Base-by-base conservation (phyloP, 352 stramenopile genomes). In the Phytophthora citrophthora region DNA sequence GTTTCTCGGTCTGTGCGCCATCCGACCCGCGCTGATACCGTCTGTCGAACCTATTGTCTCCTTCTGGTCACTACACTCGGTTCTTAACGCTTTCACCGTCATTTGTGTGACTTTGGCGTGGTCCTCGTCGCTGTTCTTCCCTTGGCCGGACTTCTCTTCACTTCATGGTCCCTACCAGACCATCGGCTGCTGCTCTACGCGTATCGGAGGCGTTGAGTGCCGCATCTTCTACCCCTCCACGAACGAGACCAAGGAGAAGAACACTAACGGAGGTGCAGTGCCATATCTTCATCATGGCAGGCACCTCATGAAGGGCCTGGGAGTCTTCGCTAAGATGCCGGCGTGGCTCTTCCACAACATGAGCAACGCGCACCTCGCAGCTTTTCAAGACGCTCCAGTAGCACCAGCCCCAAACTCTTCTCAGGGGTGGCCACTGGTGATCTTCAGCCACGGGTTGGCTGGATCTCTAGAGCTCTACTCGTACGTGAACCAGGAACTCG, bases 221-320 rank as follows among this genome's bases (percentile, higher is more conserved):
- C 82, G 82, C 43, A 71, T 91, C 15, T 83, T 91, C 46, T 91
- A 91, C 58, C 81, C 81, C 36, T 77, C 78, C n/a, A 52, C 64
- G 7, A 52, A 49, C 29, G 43, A 51, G 18, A 46, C 49, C 11
- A 36, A 16, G 29, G n/a, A 41, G 4, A 31, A 18, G 10, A 43
- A 32, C 12, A 26, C 10, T 24, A 52, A 24, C 15, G 4, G n/a
- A 23, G 26, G 15, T 7, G 32, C 55, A 13, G 62, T 71, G 4
- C 58, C 47, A 2, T 83, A 88, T 36, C 18, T 86, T 18, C 76
- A 88, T 53, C 75, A 91, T 53, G 82, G 82, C 36, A 38, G 73
- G 51, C 82, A 91, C 54, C 45, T 88, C 34, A 64, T 77, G 39
- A 70, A 64, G 34, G 82, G 79, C 2, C 62, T 91, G 44, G 72